A percentile compares a stretch with the other conserved stretches of the same genome.
These are phyloP conservation scores for Dipteronia dyeriana DNA, from an alignment of 345 rosid genomes.

Conservation along the genomic window DNA sequence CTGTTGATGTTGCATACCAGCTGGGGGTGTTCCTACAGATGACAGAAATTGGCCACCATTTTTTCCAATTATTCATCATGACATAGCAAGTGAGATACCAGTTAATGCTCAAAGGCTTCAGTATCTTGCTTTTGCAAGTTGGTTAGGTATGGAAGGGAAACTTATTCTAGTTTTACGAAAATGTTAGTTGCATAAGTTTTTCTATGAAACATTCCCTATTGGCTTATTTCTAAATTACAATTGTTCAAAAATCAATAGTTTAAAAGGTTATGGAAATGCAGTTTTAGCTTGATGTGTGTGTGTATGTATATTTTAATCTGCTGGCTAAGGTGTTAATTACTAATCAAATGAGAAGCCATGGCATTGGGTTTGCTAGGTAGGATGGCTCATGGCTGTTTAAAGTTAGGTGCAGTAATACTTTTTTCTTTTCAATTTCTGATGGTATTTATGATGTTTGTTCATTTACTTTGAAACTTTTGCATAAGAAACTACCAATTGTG, in stretches of 20 bases:
- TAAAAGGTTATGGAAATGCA: background rate
- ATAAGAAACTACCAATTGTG: background rate
- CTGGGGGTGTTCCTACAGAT: conserved; percentile 70
- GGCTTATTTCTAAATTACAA: background rate
- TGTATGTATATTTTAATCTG: background rate
- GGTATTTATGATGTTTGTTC: background rate
- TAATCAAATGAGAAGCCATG: background rate
- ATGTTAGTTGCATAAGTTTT: background rate
- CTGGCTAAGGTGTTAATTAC: background rate
- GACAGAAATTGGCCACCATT: conserved; percentile 94
- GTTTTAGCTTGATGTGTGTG: background rate
- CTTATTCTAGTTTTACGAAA: background rate
- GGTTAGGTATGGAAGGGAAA: conserved; percentile 67
- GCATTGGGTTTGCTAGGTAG: background rate
- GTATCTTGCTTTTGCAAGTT: conserved; percentile 96
- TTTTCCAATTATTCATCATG: conserved; percentile 97
- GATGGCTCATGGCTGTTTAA: background rate
- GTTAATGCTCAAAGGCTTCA: conserved; percentile 92
- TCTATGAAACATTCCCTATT: background rate
- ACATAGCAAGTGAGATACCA: conserved; percentile 93
- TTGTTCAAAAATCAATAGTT: background rate
- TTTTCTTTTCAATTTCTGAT: background rate
- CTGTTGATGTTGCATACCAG: conserved; percentile 42
- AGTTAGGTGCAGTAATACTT: background rate
- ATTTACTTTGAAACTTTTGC: background rate